Conservation (phyloP, 192 early-diverging fungal species). For the Allomyces javanicus region DNA sequence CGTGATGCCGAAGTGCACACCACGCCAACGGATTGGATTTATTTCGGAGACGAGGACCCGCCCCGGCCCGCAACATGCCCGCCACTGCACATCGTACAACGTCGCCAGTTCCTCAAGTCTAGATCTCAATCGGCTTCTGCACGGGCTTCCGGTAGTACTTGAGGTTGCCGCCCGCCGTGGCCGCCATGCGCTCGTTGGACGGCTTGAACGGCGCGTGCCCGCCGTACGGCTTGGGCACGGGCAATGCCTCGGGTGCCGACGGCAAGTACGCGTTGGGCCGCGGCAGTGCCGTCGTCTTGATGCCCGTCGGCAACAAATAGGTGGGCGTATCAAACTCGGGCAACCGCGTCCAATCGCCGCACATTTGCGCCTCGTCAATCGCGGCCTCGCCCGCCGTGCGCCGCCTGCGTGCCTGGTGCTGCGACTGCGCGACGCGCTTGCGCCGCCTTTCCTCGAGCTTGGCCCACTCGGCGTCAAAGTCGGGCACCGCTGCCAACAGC, state of each 20-base stretch:
- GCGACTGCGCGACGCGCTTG: not conserved
- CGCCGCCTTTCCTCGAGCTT: constrained; percentile 7
- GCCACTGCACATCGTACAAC: too few relatives aligned
- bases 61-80: too few relatives aligned
- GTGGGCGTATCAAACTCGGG: not conserved
- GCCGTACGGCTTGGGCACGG: constrained; percentile 41
- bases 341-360: not conserved
- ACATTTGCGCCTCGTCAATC: too few relatives aligned
- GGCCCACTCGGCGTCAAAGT: constrained; percentile 13
- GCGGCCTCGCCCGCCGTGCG: too few relatives aligned
- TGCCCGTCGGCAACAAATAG: constrained; percentile 12
- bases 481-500: not conserved
- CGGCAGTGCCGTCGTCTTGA: constrained; percentile 29
- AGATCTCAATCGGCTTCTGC: constrained; percentile 14
- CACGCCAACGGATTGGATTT: too few relatives aligned
- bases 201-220: constrained; percentile 34
- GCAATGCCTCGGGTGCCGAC: constrained; percentile 22
- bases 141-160: constrained; percentile 28
- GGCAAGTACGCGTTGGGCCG: constrained; percentile 39
- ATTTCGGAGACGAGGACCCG: too few relatives aligned
- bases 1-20: too few relatives aligned
- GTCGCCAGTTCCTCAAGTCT: too few relatives aligned
- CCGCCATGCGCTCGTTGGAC: constrained; percentile 9
- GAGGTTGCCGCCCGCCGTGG: constrained; percentile 16
- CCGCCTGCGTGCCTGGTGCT: not conserved